phyloP scores from a whole-genome alignment of 1,139 yeast species.

The Yamadazyma mexicana region DNA sequence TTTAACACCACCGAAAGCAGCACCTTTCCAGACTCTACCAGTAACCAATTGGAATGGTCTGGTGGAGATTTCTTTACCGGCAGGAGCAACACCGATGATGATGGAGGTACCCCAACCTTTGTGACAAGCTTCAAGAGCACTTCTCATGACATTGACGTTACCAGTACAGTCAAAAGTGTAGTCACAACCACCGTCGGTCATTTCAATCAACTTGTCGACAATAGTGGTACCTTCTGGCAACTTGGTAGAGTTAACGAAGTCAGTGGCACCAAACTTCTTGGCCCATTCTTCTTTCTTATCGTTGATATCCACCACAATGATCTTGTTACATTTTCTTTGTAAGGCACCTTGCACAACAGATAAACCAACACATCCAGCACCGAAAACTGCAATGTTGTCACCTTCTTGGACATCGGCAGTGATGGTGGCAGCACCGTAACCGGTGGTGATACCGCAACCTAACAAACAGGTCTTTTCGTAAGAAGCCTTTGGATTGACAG shows the following conservation, averaged over 20 bases:
- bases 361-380: conserved; percentile 96
- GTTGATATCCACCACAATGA: conserved; percentile 87
- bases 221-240: conserved; percentile 72
- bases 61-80: conserved; percentile 93
- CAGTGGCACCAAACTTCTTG: conserved; percentile 88
- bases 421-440: conserved; percentile 95
- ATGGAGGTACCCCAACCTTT: conserved; percentile 98
- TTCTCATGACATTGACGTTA: conserved; percentile 90
- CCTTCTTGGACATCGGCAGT: conserved; percentile 92
- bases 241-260: conserved; percentile 80
- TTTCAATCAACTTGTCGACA: conserved; percentile 80
- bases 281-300: conserved; percentile 86
- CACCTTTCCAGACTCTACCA: conserved; percentile 98
- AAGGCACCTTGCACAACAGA: conserved; percentile 95
- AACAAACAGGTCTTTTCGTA: conserved; percentile 86
- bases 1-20: conserved; percentile 98
- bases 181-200: conserved; percentile 97
- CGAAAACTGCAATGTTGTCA: conserved; percentile 93
- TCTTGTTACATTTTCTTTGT: conserved; percentile 74
- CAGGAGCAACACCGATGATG: conserved; percentile 97
- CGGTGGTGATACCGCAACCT: conserved; percentile 98
- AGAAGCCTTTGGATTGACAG: conserved; percentile 81
- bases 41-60: conserved; percentile 99
- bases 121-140: conserved; percentile 95
- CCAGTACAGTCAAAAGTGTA: conserved; percentile 98